Evolutionary conservation across 169 alveolate species (phyloP).

Genomic region (Amoebophrya sp.): DNA sequence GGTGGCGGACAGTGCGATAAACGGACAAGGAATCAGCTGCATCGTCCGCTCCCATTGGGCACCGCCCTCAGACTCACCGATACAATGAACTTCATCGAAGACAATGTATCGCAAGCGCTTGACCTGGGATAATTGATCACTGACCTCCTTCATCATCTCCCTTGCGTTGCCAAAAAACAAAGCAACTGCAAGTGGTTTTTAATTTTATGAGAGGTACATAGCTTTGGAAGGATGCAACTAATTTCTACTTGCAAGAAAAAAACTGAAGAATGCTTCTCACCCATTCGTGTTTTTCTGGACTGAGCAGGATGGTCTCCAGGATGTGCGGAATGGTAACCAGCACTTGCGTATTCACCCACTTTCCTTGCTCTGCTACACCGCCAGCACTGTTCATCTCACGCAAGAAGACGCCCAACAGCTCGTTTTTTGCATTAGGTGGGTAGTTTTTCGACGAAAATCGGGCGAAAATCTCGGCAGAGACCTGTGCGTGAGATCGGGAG

Average conservation of each 20-base stretch:
- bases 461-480: slow-evolving; percentile 75
- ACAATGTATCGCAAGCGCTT: slow-evolving; percentile 70
- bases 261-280: not conserved
- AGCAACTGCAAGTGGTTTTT: too few relatives aligned
- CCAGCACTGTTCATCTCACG: slow-evolving; percentile 48
- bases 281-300: slow-evolving; percentile 61
- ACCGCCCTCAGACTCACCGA: slow-evolving; percentile 63
- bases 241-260: not conserved
- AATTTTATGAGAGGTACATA: too few relatives aligned
- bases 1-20: slow-evolving; percentile 84
- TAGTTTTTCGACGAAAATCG: slow-evolving; percentile 75
- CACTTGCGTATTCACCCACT: slow-evolving; percentile 58
- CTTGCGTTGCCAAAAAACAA: too few relatives aligned
- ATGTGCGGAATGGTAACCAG: slow-evolving; percentile 74
- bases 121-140: too few relatives aligned
- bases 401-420: slow-evolving; percentile 42
- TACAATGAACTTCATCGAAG: slow-evolving; percentile 81
- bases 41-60: slow-evolving; percentile 58
- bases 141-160: too few relatives aligned
- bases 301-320: slow-evolving; percentile 69
- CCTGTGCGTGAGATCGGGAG: slow-evolving; percentile 37
- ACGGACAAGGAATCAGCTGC: slow-evolving; percentile 80
- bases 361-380: slow-evolving; percentile 36
- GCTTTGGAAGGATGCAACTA: not conserved
- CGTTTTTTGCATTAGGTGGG: slow-evolving; percentile 52